These are phyloP conservation scores for Fusarium aywerte DNA, from an alignment of 2,329 filamentous ascomycete genomes.

Conservation along the genomic window DNA sequence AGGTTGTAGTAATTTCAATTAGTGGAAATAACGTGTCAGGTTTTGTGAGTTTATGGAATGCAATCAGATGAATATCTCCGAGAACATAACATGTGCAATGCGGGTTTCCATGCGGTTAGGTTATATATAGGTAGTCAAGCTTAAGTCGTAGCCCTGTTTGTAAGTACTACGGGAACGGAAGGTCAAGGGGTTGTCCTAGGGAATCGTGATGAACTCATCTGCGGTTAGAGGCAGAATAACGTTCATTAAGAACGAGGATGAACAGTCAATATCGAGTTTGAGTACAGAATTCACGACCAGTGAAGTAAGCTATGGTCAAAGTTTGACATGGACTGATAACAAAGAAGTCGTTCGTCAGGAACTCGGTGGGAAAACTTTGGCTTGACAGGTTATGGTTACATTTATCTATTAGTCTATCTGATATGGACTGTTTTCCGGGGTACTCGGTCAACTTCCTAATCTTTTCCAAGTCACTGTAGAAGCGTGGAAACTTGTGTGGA, in stretches of 20 bases:
- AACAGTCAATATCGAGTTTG: neutral
- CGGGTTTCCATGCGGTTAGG: neutral
- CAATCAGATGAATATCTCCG: neutral
- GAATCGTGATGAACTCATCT: neutral
- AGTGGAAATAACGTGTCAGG: neutral
- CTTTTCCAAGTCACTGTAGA: neutral
- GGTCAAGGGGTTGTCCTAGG: neutral
- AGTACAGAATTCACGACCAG: neutral
- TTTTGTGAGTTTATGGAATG: neutral
- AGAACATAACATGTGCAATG: neutral
- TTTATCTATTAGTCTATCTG: neutral
- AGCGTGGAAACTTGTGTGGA: too few species aligned
- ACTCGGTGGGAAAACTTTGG: neutral
- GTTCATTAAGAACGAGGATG: neutral
- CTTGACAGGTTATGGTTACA: constrained; percentile 5
- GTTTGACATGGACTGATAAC: neutral
- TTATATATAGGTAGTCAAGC: neutral
- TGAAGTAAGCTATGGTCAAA: neutral
- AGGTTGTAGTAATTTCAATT: neutral
- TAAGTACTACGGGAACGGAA: neutral
- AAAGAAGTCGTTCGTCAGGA: neutral
- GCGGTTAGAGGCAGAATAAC: neutral
- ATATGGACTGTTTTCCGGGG: neutral
- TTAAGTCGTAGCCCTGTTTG: neutral
- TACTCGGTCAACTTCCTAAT: constrained; percentile 18